Evolutionary conservation across 352 stramenopile genomes (phyloP).

Genomic region (Globisporangium megalacanthum): DNA sequence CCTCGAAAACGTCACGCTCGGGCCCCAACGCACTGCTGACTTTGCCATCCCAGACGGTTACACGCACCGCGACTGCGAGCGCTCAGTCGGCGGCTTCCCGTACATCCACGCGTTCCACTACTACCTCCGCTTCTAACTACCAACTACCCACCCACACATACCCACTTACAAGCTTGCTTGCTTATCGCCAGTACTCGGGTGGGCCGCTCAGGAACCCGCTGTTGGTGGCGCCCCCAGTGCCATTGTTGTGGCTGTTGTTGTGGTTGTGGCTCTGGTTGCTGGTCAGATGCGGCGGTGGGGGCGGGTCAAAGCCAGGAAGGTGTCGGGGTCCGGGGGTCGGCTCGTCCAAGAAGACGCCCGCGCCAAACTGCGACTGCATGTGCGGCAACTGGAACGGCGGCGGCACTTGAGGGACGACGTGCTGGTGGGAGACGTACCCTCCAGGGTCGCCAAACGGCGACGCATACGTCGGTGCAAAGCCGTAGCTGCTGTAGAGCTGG

Average conservation of each 20-base stretch:
- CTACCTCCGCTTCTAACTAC: constrained; percentile 52
- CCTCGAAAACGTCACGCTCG: constrained; percentile 41
- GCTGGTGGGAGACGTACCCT: constrained; percentile 4
- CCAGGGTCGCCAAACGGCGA: constrained; percentile 23
- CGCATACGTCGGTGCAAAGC: constrained; percentile 15
- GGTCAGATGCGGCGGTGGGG: not conserved
- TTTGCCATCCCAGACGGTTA: constrained; percentile 63
- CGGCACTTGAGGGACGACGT: constrained; percentile 4
- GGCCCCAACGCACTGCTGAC: constrained; percentile 34
- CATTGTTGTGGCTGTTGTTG: not conserved
- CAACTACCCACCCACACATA: constrained; percentile 4
- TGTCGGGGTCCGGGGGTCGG: constrained; percentile 25
- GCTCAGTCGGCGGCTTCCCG: constrained; percentile 61
- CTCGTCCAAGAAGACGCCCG: constrained; percentile 15
- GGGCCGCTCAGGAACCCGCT: constrained; percentile 37
- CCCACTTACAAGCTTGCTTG: not conserved
- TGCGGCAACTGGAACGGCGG: constrained; percentile 17
- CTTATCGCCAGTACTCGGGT: constrained; percentile 54
- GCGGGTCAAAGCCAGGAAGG: constrained; percentile 24
- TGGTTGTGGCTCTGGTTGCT: not conserved
- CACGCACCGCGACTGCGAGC: constrained; percentile 40
- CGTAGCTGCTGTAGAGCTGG: constrained; percentile 21
- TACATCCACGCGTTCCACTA: constrained; percentile 80
- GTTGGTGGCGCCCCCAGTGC: constrained; percentile 4
- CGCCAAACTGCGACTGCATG: constrained; percentile 25